phyloP scores from a whole-genome alignment of 2,329 filamentous ascomycete genomes.

The Phoma herbarum region DNA sequence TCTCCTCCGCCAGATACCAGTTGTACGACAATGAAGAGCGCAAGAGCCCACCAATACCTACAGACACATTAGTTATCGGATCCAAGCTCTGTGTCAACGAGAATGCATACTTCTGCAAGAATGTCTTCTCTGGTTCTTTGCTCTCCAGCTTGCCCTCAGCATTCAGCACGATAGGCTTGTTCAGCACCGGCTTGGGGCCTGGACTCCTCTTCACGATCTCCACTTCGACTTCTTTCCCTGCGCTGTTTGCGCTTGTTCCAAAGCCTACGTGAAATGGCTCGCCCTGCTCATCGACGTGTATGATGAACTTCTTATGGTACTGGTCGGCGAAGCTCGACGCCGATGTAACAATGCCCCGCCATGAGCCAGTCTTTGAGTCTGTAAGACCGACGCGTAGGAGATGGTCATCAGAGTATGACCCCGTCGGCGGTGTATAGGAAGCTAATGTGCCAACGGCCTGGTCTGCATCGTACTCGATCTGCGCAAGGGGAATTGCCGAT shows the following conservation, averaged over 20 bases:
- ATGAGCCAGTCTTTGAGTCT: slow-evolving; percentile 49
- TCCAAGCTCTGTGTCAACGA: neutral
- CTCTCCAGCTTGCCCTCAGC: slow-evolving; percentile 61
- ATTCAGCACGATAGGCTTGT: slow-evolving; percentile 65
- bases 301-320: slow-evolving; percentile 55
- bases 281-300: slow-evolving; percentile 56
- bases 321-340: slow-evolving; percentile 53
- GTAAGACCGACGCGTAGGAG: slow-evolving; percentile 57
- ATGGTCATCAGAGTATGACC: slow-evolving; percentile 47
- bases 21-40: slow-evolving; percentile 58
- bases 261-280: slow-evolving; percentile 58
- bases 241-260: slow-evolving; percentile 44
- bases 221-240: slow-evolving; percentile 52
- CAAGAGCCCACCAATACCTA: slow-evolving; percentile 63
- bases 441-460: slow-evolving; percentile 46
- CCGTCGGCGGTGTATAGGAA: slow-evolving; percentile 49
- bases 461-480: slow-evolving; percentile 54
- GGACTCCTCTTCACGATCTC: slow-evolving; percentile 51
- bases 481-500: slow-evolving; percentile 53
- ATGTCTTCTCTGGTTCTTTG: slow-evolving; percentile 59
- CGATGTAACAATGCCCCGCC: slow-evolving; percentile 58
- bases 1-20: slow-evolving; percentile 55
- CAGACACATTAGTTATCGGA: slow-evolving; percentile 22
- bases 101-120: slow-evolving; percentile 59
- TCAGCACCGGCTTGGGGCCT: slow-evolving; percentile 56